A percentile compares a stretch with the other conserved stretches of the same genome.
phyloP scores from a whole-genome alignment of 1,284 basidiomycete species.

The Ustilago bromivora region DNA sequence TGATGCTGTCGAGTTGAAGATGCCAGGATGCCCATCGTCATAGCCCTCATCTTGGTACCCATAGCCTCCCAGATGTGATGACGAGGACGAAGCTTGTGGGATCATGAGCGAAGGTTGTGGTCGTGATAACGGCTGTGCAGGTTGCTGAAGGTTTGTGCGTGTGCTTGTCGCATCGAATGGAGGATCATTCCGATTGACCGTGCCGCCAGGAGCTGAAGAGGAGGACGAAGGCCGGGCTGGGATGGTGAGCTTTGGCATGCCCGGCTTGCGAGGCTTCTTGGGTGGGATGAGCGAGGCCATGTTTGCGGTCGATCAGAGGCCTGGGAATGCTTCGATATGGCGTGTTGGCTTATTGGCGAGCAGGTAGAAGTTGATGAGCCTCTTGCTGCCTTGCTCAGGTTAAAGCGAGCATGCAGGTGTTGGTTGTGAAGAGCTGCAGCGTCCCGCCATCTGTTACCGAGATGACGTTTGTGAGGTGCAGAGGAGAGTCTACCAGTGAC shows the following conservation, averaged over 20 bases:
- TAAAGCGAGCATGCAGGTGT: constrained; percentile 9
- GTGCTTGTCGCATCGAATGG: constrained; percentile 8
- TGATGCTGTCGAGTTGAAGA: constrained; percentile 32
- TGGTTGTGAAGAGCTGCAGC: background rate
- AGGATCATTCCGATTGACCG: constrained; percentile 24
- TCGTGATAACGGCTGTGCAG: constrained; percentile 18
- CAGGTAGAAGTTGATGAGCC: background rate
- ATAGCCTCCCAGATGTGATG: constrained; percentile 23
- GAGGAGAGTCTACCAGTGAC: constrained; percentile 16
- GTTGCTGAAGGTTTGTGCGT: constrained; percentile 20
- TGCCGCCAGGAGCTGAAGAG: constrained; percentile 34
- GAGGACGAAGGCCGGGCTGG: constrained; percentile 44
- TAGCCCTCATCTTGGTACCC: constrained; percentile 51
- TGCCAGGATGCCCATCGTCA: constrained; percentile 48
- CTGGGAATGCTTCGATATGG: background rate
- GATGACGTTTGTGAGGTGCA: background rate
- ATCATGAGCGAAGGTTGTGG: constrained; percentile 44
- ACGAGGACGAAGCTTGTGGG: constrained; percentile 35
- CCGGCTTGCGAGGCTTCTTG: constrained; percentile 57
- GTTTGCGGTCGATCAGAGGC: background rate
- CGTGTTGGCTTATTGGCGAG: background rate
- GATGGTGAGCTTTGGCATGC: constrained; percentile 66
- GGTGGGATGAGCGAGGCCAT: constrained; percentile 67
- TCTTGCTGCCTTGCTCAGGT: constrained; percentile 6
- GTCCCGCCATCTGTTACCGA: background rate